Percentiles rank a stretch among this genome's conserved stretches.
Evolutionary conservation across 257 asterid genomes (phyloP).

Genomic region (Handroanthus guayacan): DNA sequence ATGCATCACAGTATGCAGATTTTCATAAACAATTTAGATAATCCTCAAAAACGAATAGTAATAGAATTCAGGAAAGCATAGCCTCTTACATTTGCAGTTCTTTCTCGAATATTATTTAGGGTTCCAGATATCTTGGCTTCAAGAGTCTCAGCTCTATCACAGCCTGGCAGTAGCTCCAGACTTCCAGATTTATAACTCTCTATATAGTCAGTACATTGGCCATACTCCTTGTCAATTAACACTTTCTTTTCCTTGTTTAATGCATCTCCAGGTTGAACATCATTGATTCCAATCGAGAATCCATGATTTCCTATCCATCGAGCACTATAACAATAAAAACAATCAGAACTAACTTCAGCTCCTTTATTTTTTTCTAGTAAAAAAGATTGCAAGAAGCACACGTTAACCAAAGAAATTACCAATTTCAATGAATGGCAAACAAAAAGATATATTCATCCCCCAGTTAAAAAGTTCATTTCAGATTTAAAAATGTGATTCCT

Average conservation of each 20-base stretch:
- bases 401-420: background rate
- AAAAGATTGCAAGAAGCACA: constrained; percentile 17
- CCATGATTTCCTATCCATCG: constrained; percentile 99
- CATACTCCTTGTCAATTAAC: constrained; percentile 63
- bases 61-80: constrained; percentile 24
- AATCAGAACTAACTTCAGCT: constrained; percentile 16
- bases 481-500: background rate
- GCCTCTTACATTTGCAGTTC: constrained; percentile 69
- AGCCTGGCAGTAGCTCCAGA: constrained; percentile 83
- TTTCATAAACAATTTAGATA: constrained; percentile 26
- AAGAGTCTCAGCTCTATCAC: constrained; percentile 87
- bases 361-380: constrained; percentile 8
- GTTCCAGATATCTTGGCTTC: constrained; percentile 77
- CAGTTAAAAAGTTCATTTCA: constrained; percentile 8
- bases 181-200: constrained; percentile 69
- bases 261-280: constrained; percentile 76
- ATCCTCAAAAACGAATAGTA: constrained; percentile 24
- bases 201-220: constrained; percentile 62
- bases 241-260: constrained; percentile 66
- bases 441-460: constrained; percentile 8
- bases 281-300: constrained; percentile 95
- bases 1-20: constrained; percentile 11
- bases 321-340: constrained; percentile 65
- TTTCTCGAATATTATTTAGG: constrained; percentile 77
- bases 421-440: background rate